A percentile compares a stretch with the other conserved stretches of the same genome.
These are phyloP conservation scores for Arthromyces matolae DNA, from an alignment of 768 basidiomycete genomes.

Conservation along the genomic window DNA sequence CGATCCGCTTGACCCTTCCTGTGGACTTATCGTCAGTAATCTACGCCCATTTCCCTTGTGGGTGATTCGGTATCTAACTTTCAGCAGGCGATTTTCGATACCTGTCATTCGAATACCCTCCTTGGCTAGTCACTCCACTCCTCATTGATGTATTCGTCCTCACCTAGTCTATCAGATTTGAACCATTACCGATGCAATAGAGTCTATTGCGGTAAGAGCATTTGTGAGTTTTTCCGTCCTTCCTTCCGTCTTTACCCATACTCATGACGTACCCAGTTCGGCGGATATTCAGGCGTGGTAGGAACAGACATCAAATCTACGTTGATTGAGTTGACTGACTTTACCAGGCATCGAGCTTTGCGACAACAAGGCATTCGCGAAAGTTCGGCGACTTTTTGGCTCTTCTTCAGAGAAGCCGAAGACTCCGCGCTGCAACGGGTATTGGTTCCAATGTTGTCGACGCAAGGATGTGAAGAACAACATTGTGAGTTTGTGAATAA, in stretches of 20 bases:
- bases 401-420: not conserved
- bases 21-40: not conserved
- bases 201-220: not conserved
- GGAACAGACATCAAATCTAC: too few relatives aligned
- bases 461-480: not conserved
- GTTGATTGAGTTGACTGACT: too few relatives aligned
- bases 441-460: not conserved
- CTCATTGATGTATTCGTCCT: not conserved
- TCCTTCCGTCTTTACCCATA: too few relatives aligned
- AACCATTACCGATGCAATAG: not conserved
- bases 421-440: not conserved
- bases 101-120: not conserved
- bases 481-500: not conserved
- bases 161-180: too few relatives aligned
- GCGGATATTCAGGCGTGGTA: not conserved
- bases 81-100: not conserved
- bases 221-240: not conserved
- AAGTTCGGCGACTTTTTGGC: too few relatives aligned
- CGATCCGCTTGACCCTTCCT: not conserved
- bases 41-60: too few relatives aligned
- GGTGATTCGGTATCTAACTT: not conserved
- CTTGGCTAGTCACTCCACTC: not conserved
- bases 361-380: too few relatives aligned
- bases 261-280: not conserved
- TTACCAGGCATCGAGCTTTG: too few relatives aligned